A percentile compares a stretch with the other conserved stretches of the same genome.
Evolutionary conservation across 202 grass and related monocot species (phyloP).

Genomic region (Thinopyrum obtusiflorum): DNA sequence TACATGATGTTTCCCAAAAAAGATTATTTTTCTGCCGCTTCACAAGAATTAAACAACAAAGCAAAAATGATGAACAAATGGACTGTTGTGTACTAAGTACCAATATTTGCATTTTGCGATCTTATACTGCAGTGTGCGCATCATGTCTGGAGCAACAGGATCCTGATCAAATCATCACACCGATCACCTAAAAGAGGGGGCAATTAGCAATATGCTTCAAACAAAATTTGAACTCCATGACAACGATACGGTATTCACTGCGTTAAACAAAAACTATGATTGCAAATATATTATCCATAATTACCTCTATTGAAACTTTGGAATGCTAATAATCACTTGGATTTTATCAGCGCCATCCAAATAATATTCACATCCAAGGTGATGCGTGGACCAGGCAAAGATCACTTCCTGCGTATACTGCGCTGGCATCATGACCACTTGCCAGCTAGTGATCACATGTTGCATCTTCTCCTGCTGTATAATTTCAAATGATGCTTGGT

Average conservation of each 20-base stretch:
- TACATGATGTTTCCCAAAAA: not conserved
- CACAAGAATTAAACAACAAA: slow-evolving; percentile 21
- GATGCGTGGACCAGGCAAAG: not conserved
- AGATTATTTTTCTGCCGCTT: not conserved
- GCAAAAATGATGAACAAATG: not conserved
- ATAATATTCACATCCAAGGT: not conserved
- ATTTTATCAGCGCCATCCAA: not conserved
- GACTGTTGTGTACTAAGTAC: not conserved
- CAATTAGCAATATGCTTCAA: not conserved
- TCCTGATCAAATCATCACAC: not conserved
- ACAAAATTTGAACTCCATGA: not conserved
- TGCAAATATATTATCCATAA: not conserved
- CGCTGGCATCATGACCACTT: not conserved
- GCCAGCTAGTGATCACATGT: not conserved
- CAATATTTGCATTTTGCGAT: slow-evolving; percentile 15
- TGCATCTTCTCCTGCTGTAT: slow-evolving; percentile 2
- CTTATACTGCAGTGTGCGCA: not conserved
- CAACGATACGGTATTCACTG: not conserved
- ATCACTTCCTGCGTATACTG: not conserved
- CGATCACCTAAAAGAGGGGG: slow-evolving; percentile 20
- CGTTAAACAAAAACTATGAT: not conserved
- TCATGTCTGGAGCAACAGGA: slow-evolving; percentile 15
- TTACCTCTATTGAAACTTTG: slow-evolving; percentile 30
- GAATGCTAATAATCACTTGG: slow-evolving; percentile 13
- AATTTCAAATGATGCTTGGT: not conserved